These are phyloP conservation scores for Mycena maculata DNA, from an alignment of 768 basidiomycete species.

Conservation along the genomic window DNA sequence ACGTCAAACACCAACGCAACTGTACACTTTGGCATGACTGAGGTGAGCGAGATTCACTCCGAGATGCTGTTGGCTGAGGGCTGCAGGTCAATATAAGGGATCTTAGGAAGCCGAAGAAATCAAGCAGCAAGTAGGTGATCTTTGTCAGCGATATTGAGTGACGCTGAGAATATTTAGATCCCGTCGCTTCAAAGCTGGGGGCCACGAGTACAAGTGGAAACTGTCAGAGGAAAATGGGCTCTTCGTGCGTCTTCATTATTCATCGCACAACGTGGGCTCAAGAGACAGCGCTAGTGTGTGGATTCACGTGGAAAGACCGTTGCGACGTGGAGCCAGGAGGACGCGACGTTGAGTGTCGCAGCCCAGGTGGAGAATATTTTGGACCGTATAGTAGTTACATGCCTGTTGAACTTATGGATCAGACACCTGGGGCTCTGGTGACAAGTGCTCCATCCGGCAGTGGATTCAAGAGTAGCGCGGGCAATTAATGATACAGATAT, in stretches of 20 bases:
- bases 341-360: constrained; percentile 53
- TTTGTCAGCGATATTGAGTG: background rate
- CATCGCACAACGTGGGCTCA: background rate
- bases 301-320: constrained; percentile 61
- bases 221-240: constrained; percentile 55
- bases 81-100: constrained; percentile 54
- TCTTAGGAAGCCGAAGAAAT: constrained; percentile 61
- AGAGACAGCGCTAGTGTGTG: constrained; percentile 53
- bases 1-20: constrained; percentile 55
- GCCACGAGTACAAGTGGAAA: constrained; percentile 70
- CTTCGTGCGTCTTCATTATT: constrained; percentile 49
- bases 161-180: constrained; percentile 49
- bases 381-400: constrained; percentile 66
- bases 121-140: constrained; percentile 57
- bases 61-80: background rate
- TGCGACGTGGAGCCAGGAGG: constrained; percentile 58
- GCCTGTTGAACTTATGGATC: constrained; percentile 65
- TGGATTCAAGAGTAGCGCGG: constrained; percentile 17
- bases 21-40: constrained; percentile 61
- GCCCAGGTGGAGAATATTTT: constrained; percentile 53
- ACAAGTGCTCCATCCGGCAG: constrained; percentile 28
- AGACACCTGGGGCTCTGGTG: constrained; percentile 57
- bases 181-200: constrained; percentile 62
- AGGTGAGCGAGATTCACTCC: constrained; percentile 43
- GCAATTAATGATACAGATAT: constrained; percentile 27